These are phyloP conservation scores for Spiraea crenata DNA, from an alignment of 331 rosid genomes.

Conservation along the genomic window DNA sequence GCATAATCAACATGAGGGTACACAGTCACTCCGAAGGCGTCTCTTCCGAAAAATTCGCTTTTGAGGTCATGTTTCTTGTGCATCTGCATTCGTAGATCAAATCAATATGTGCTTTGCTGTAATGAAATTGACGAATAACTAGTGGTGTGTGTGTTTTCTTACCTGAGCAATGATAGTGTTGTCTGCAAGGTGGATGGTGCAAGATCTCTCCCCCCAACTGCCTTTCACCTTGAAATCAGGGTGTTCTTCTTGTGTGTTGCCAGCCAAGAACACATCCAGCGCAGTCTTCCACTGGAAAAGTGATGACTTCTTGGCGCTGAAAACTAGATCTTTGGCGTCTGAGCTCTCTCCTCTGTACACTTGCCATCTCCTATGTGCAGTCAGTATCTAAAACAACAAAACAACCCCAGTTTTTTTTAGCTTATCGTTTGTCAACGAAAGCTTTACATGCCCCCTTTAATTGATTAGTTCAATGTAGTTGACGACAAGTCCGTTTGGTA, in stretches of 20 bases:
- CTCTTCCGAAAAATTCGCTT: conserved; percentile 7
- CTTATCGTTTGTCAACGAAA: too few species aligned
- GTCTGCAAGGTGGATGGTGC: too few species aligned
- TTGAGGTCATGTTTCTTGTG: conserved; percentile 40
- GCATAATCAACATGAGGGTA: too few species aligned
- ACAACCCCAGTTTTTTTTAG: too few species aligned
- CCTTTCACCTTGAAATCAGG: too few species aligned
- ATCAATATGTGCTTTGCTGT: not conserved
- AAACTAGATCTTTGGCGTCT: conserved; percentile 34
- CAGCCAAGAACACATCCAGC: conserved; percentile 63
- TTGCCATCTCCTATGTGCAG: conserved; percentile 38
- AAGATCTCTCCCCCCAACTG: too few species aligned
- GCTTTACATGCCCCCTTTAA: too few species aligned
- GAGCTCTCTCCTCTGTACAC: conserved; percentile 42
- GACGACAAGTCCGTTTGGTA: too few species aligned
- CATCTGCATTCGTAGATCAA: conserved; percentile 44
- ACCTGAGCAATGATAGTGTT: too few species aligned
- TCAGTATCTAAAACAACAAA: conserved; percentile 13
- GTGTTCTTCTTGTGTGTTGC: conserved; percentile 45
- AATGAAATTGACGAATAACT: not conserved
- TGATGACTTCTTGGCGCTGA: conserved; percentile 35
- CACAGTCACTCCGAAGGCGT: not conserved
- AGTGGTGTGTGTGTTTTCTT: too few species aligned
- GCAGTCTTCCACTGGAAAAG: conserved; percentile 45
- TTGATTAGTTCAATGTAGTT: too few species aligned